Conservation (phyloP, 768 basidiomycete species). For the Hygrophorus pudorinus region DNA sequence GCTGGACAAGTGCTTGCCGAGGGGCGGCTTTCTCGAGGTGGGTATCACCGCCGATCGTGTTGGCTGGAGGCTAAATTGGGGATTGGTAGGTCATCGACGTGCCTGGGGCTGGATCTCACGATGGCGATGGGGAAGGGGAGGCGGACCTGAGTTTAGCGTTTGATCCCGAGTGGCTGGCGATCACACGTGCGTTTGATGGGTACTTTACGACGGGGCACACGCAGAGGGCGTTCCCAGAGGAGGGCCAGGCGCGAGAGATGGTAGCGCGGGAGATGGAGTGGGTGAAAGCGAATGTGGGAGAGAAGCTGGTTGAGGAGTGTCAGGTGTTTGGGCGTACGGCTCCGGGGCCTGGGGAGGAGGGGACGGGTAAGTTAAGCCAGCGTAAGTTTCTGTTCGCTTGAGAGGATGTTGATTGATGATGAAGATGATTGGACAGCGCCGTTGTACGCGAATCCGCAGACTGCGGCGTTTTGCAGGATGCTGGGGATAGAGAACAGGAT, state of each 20-base stretch:
- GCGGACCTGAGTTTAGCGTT: slow-evolving; percentile 49
- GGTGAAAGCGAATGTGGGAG: slow-evolving; percentile 49
- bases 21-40: slow-evolving; percentile 76
- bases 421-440: too few relatives aligned
- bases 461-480: slow-evolving; percentile 74
- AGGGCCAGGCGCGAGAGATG: slow-evolving; percentile 34
- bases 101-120: slow-evolving; percentile 10
- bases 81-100: slow-evolving; percentile 61
- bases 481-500: slow-evolving; percentile 68
- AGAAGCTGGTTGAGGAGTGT: slow-evolving; percentile 35
- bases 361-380: slow-evolving; percentile 20
- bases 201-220: slow-evolving; percentile 48
- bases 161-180: slow-evolving; percentile 92
- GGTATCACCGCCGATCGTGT: slow-evolving; percentile 2
- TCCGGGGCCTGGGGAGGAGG: slow-evolving; percentile 36
- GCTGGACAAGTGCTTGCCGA: slow-evolving; percentile 79
- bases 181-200: slow-evolving; percentile 78
- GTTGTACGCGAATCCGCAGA: slow-evolving; percentile 84
- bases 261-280: slow-evolving; percentile 56
- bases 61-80: background rate
- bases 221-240: slow-evolving; percentile 47
- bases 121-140: too few relatives aligned
- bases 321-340: slow-evolving; percentile 67
- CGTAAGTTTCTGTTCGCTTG: slow-evolving; percentile 23
- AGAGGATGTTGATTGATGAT: slow-evolving; percentile 18